phyloP scores from a whole-genome alignment of 176 grass and related monocot species.

The Eleusine indica region DNA sequence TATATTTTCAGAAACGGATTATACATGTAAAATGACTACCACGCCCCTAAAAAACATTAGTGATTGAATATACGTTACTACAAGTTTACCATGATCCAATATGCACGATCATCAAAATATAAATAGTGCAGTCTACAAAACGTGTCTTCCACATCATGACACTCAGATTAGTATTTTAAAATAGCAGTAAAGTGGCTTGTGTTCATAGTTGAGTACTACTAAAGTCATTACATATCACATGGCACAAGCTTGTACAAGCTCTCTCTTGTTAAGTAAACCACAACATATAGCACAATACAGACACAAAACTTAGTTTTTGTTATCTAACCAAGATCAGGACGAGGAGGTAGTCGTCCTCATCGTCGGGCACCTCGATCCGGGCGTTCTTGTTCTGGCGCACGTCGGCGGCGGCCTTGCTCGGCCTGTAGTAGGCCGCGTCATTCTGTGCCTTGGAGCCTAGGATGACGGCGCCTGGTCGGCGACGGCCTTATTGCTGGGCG shows the following conservation, averaged over 20 bases:
- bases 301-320: background rate
- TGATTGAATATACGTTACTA: too few species aligned
- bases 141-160: background rate
- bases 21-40: too few species aligned
- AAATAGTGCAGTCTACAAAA: background rate
- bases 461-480: background rate
- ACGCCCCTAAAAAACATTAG: too few species aligned
- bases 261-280: conserved; percentile 5
- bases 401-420: conserved; percentile 39
- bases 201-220: conserved; percentile 21
- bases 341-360: conserved; percentile 79
- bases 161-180: background rate
- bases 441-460: conserved; percentile 25
- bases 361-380: conserved; percentile 66
- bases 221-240: conserved; percentile 19
- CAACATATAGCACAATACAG: background rate
- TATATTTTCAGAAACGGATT: too few species aligned
- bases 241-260: conserved; percentile 33
- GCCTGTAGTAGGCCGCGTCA: conserved; percentile 50
- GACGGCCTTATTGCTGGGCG: conserved; percentile 49
- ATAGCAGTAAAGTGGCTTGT: background rate
- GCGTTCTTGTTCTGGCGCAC: conserved; percentile 72
- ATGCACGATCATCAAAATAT: too few species aligned
- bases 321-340: conserved; percentile 84
- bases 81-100: too few species aligned